phyloP scores from a whole-genome alignment of 2,329 filamentous ascomycete species.

The Zasmidium cellare region DNA sequence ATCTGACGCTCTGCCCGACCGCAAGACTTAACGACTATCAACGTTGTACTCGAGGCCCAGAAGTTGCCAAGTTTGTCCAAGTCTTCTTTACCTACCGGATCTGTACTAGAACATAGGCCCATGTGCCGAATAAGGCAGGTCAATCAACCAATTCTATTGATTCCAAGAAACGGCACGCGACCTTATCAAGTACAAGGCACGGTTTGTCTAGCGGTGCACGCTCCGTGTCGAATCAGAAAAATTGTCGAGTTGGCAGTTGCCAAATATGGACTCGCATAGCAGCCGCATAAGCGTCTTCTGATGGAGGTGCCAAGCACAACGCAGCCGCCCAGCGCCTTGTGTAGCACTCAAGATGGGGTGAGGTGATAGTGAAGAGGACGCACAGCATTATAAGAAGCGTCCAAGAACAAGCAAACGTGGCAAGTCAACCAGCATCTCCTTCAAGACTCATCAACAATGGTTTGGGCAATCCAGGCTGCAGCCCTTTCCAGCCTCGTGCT shows the following conservation, averaged over 20 bases:
- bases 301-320: background rate
- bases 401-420: background rate
- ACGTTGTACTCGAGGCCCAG: background rate
- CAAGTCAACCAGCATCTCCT: background rate
- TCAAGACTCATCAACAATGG: background rate
- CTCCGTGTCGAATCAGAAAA: background rate
- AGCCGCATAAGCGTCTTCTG: background rate
- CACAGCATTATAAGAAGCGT: background rate
- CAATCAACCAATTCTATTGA: background rate
- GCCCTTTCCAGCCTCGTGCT: conserved; percentile 12
- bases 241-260: background rate
- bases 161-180: background rate
- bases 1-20: background rate
- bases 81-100: background rate
- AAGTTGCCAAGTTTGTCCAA: background rate
- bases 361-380: background rate
- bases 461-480: conserved; percentile 1
- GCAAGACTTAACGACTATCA: background rate
- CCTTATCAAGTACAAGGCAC: background rate
- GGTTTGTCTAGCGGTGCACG: background rate
- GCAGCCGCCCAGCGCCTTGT: background rate
- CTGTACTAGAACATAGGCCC: background rate
- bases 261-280: background rate
- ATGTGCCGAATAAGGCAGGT: background rate
- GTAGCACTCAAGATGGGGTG: background rate